Evolutionary conservation across 2,329 filamentous ascomycete species (phyloP).

Genomic region (Chrysoporthe puriensis): DNA sequence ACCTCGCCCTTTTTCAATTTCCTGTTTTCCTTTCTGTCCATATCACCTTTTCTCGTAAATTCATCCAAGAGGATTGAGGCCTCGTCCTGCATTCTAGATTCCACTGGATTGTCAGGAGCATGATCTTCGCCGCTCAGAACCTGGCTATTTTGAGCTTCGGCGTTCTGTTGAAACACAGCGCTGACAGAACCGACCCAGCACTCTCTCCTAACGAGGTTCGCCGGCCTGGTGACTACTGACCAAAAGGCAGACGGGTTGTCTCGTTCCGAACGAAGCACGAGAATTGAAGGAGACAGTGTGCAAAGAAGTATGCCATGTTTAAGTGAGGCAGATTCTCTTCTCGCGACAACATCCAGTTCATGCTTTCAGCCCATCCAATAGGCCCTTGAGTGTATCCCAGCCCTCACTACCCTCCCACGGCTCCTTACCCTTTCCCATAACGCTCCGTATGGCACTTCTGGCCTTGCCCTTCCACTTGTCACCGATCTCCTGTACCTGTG

Average conservation of each 20-base stretch:
- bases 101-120: background rate
- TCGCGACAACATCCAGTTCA: background rate
- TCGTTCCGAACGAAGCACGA: background rate
- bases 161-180: too few relatives aligned
- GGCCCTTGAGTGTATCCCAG: conserved; percentile 63
- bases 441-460: conserved; percentile 78
- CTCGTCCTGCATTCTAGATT: background rate
- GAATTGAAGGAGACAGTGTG: too few relatives aligned
- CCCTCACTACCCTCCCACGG: conserved; percentile 78
- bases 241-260: too few relatives aligned
- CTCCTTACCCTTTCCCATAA: conserved; percentile 81
- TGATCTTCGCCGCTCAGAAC: background rate
- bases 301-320: background rate
- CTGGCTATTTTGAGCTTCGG: background rate
- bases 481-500: conserved; percentile 68
- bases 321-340: background rate
- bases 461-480: conserved; percentile 88
- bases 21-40: too few relatives aligned
- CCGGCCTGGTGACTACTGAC: too few relatives aligned
- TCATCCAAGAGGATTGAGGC: background rate
- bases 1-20: too few relatives aligned
- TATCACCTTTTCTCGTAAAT: too few relatives aligned
- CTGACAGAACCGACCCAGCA: too few relatives aligned
- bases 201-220: too few relatives aligned
- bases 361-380: conserved; percentile 58